These are phyloP conservation scores for Sarcomyxa edulis DNA, from an alignment of 768 basidiomycete genomes.

Conservation along the genomic window DNA sequence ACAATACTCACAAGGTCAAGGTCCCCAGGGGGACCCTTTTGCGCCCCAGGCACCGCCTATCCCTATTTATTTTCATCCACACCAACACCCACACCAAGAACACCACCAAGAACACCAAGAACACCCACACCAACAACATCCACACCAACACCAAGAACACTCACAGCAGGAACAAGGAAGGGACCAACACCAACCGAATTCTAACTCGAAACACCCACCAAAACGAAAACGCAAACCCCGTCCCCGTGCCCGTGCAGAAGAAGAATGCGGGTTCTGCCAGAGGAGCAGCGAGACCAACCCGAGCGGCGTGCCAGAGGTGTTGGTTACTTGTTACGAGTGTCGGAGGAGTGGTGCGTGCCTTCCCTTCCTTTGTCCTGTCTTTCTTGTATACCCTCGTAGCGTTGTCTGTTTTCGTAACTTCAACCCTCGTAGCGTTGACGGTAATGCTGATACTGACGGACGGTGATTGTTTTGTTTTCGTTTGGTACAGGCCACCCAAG, in stretches of 20 bases:
- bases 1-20: slow-evolving; percentile 40
- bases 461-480: slow-evolving; percentile 7
- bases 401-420: no score
- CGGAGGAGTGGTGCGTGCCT: slow-evolving; percentile 69
- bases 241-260: slow-evolving; percentile 45
- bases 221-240: slow-evolving; percentile 44
- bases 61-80: slow-evolving; percentile 36
- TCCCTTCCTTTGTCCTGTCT: no score
- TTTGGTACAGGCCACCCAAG: slow-evolving; percentile 68
- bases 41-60: slow-evolving; percentile 55
- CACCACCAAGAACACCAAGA: no score
- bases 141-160: no score
- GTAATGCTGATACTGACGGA: no score
- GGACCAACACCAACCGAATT: no score
- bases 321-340: slow-evolving; percentile 81
- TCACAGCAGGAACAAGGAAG: no score
- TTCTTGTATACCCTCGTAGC: no score
- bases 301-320: slow-evolving; percentile 48
- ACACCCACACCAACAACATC: no score
- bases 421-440: no score
- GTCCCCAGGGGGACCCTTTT: slow-evolving; percentile 81
- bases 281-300: slow-evolving; percentile 61
- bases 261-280: slow-evolving; percentile 74
- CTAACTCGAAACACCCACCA: no score
- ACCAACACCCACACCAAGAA: no score